phyloP scores from a whole-genome alignment of 108 stramenopile genomes.

The Mediolabrus comicus region DNA sequence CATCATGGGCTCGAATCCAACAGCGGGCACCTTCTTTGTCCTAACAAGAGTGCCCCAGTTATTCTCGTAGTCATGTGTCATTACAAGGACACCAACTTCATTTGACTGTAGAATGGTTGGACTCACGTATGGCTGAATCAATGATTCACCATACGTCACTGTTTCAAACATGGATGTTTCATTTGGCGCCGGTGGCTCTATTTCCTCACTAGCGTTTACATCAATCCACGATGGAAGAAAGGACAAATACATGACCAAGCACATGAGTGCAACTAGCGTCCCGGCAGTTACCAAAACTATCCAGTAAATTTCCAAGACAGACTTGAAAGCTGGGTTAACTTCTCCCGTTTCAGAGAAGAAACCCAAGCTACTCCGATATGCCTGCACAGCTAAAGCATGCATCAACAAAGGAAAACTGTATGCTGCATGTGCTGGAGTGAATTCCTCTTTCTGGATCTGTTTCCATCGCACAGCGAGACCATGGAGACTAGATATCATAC shows the following conservation, averaged over 20 bases:
- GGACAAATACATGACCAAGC: conserved; percentile 57
- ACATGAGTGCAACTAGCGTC: conserved; percentile 61
- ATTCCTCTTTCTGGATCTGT: conserved; percentile 53
- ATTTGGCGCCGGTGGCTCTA: conserved; percentile 71
- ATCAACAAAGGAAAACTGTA: conserved; percentile 75
- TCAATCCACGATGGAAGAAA: conserved; percentile 71
- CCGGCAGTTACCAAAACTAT: conserved; percentile 50
- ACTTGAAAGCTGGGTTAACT: conserved; percentile 42
- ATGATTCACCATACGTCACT: conserved; percentile 66
- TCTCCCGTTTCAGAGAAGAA: conserved; percentile 49
- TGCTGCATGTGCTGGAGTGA: conserved; percentile 83
- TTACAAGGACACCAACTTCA: conserved; percentile 64
- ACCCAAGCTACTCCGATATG: conserved; percentile 68
- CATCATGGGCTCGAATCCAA: conserved; percentile 85
- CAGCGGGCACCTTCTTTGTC: conserved; percentile 55
- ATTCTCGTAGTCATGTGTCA: conserved; percentile 39
- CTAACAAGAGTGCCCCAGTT: conserved; percentile 51
- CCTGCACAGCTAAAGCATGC: conserved; percentile 78
- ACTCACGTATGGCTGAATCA: conserved; percentile 67
- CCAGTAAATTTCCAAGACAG: conserved; percentile 64
- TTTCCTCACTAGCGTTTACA: conserved; percentile 47
- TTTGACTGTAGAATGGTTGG: conserved; percentile 80
- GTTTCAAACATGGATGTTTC: conserved; percentile 63
- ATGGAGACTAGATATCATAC: conserved; percentile 65
- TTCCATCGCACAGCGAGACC: conserved; percentile 57